Evolutionary conservation across 805 yeast species (phyloP).

Genomic region (Suhomyces tanzawaensis): DNA sequence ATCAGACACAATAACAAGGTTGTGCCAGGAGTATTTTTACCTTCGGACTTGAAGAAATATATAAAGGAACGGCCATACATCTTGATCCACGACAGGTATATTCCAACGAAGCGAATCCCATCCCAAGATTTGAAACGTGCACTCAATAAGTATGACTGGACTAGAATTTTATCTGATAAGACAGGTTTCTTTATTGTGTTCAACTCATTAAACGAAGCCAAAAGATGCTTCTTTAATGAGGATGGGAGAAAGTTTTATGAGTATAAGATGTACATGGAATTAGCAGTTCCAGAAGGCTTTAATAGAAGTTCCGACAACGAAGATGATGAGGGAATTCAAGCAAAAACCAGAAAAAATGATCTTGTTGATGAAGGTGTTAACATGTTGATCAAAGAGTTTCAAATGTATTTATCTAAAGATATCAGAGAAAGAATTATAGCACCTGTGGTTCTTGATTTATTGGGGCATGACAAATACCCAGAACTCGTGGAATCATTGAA

Average conservation of each 20-base stretch:
- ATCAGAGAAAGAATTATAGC: constrained; percentile 71
- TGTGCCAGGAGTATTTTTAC: constrained; percentile 40
- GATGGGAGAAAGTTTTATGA: constrained; percentile 54
- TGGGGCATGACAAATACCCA: constrained; percentile 61
- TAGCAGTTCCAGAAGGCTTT: constrained; percentile 49
- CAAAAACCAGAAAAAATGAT: constrained; percentile 18
- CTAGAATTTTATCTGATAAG: constrained; percentile 58
- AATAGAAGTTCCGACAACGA: constrained; percentile 8
- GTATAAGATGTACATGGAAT: constrained; percentile 55
- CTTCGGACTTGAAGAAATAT: constrained; percentile 46
- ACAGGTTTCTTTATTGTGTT: constrained; percentile 74
- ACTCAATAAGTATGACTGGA: constrained; percentile 61
- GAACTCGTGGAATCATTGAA: constrained; percentile 38
- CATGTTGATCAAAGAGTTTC: constrained; percentile 61
- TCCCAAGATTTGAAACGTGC: constrained; percentile 58
- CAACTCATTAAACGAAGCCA: constrained; percentile 56
- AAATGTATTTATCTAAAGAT: constrained; percentile 62
- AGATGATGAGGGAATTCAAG: constrained; percentile 13
- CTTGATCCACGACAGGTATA: constrained; percentile 49
- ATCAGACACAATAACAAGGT: constrained; percentile 28
- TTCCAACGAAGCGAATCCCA: constrained; percentile 46
- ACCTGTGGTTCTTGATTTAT: constrained; percentile 59
- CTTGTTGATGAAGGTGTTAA: constrained; percentile 59
- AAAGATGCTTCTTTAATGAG: constrained; percentile 55
- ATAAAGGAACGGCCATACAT: constrained; percentile 60